Evolutionary conservation across 2,329 filamentous ascomycete genomes (phyloP).

Genomic region (Phyllosticta ampelicida): DNA sequence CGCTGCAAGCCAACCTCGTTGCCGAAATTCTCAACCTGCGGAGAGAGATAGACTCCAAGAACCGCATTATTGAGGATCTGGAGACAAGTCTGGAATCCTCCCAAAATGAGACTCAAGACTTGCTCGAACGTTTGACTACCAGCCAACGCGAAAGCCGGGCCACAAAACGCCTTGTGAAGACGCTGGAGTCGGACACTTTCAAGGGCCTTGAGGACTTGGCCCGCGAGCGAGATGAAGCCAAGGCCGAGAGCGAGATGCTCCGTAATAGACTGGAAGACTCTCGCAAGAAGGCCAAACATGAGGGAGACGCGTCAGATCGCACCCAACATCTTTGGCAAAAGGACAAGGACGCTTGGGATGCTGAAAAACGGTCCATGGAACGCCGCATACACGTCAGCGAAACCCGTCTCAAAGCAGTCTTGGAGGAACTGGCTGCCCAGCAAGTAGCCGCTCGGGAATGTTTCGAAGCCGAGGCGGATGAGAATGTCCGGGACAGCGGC

Average conservation of each 20-base stretch:
- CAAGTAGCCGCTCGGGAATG: slow-evolving; percentile 38
- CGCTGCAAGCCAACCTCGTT: slow-evolving; percentile 84
- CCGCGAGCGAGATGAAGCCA: slow-evolving; percentile 74
- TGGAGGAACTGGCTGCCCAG: slow-evolving; percentile 73
- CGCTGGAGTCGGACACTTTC: slow-evolving; percentile 78
- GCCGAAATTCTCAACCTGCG: slow-evolving; percentile 84
- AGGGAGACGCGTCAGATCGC: slow-evolving; percentile 74
- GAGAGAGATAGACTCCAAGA: slow-evolving; percentile 83
- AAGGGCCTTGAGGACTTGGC: slow-evolving; percentile 76
- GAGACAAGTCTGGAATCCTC: slow-evolving; percentile 63
- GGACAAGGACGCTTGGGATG: slow-evolving; percentile 77
- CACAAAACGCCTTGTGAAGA: slow-evolving; percentile 72
- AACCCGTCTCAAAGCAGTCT: slow-evolving; percentile 66
- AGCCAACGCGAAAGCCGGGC: slow-evolving; percentile 67
- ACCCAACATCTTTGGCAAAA: slow-evolving; percentile 71
- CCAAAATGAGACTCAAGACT: slow-evolving; percentile 61
- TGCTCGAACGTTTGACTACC: slow-evolving; percentile 51
- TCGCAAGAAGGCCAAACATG: slow-evolving; percentile 65
- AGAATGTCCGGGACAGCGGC: slow-evolving; percentile 51
- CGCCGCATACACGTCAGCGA: slow-evolving; percentile 85
- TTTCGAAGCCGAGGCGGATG: slow-evolving; percentile 43
- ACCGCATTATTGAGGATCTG: slow-evolving; percentile 72
- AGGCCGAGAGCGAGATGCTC: slow-evolving; percentile 60
- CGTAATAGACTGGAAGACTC: slow-evolving; percentile 65
- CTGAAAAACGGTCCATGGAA: slow-evolving; percentile 71